Evolutionary conservation across 495 filamentous ascomycete genomes (phyloP).

Genomic region (Xylaria castorea): DNA sequence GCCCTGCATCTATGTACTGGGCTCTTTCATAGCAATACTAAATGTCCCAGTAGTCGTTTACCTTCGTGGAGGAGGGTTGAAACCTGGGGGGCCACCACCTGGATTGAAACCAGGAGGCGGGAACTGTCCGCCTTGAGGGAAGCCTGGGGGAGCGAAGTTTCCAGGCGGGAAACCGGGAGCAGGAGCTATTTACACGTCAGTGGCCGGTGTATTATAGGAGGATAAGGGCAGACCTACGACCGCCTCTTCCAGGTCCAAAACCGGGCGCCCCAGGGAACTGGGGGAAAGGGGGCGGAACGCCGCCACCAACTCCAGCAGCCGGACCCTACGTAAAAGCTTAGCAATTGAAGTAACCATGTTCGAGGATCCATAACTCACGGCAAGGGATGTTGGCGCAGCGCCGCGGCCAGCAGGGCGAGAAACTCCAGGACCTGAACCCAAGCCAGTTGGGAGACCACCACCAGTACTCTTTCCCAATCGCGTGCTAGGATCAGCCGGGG

Average conservation of each 20-base stretch:
- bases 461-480: conserved; percentile 81
- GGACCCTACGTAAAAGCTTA: conserved; percentile 66
- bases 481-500: conserved; percentile 91
- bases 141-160: conserved; percentile 57
- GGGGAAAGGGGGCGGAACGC: conserved; percentile 72
- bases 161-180: conserved; percentile 69
- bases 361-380: conserved; percentile 45
- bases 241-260: conserved; percentile 75
- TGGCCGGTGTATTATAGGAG: conserved; percentile 2
- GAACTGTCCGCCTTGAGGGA: conserved; percentile 64
- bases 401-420: conserved; percentile 91
- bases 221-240: conserved; percentile 60
- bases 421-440: conserved; percentile 87
- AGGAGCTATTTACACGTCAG: conserved; percentile 52
- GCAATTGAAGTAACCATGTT: conserved; percentile 29
- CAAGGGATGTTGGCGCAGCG: conserved; percentile 78
- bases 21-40: conserved; percentile 30
- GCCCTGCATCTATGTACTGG: conserved; percentile 30
- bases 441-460: conserved; percentile 68
- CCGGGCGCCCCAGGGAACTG: conserved; percentile 68
- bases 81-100: conserved; percentile 65
- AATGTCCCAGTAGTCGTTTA: conserved; percentile 47
- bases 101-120: conserved; percentile 77
- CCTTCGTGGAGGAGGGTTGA: conserved; percentile 68
- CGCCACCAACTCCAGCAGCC: conserved; percentile 85